Conservation (phyloP, 2,329 filamentous ascomycete genomes). For the Fusarium avenaceum region DNA sequence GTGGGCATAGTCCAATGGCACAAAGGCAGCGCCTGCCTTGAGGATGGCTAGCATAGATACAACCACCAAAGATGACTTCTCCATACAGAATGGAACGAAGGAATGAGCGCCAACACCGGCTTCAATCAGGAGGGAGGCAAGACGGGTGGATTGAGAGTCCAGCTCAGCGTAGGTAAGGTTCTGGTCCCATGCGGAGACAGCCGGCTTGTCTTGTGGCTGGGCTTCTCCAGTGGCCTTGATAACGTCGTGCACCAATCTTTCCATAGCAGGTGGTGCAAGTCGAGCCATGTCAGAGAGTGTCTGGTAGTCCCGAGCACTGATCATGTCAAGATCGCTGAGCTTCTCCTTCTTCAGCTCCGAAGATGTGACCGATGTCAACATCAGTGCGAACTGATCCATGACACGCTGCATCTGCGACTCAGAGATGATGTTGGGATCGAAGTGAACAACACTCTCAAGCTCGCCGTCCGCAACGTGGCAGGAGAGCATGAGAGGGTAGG, state of each 20-base stretch:
- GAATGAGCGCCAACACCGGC: slow-evolving; percentile 2
- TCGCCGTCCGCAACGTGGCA: slow-evolving; percentile 33
- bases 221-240: background rate
- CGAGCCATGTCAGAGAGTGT: slow-evolving; percentile 12
- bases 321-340: background rate
- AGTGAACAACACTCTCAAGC: slow-evolving; percentile 43
- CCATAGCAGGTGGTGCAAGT: background rate
- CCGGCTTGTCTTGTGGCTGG: slow-evolving; percentile 20
- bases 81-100: slow-evolving; percentile 29
- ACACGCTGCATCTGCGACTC: slow-evolving; percentile 30
- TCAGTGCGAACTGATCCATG: slow-evolving; percentile 38
- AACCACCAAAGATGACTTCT: slow-evolving; percentile 20
- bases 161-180: slow-evolving; percentile 58
- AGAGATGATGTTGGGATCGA: slow-evolving; percentile 25
- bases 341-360: background rate
- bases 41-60: slow-evolving; percentile 25
- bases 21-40: slow-evolving; percentile 22
- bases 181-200: slow-evolving; percentile 58
- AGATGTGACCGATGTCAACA: slow-evolving; percentile 14
- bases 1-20: slow-evolving; percentile 13
- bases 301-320: slow-evolving; percentile 12
- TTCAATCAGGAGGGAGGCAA: background rate
- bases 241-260: slow-evolving; percentile 20
- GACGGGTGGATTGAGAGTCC: slow-evolving; percentile 18
- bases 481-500: slow-evolving; percentile 45